Evolutionary conservation across 495 filamentous ascomycete genomes (phyloP).

Genomic region (Xylaria acuta): DNA sequence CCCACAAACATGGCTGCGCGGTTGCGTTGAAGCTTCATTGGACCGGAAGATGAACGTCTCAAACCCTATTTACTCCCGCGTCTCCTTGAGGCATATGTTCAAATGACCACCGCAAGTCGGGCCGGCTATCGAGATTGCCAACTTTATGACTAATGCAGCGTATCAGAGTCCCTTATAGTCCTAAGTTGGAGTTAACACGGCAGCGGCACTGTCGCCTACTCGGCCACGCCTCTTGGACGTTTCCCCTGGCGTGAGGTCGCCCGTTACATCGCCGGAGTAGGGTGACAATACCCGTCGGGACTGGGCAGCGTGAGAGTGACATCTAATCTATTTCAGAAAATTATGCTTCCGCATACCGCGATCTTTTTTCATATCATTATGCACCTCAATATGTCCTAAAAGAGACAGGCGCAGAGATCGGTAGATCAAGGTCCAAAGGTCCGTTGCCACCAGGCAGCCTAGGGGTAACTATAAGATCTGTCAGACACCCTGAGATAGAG

Average conservation of each 20-base stretch:
- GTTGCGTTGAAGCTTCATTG: slow-evolving; percentile 20
- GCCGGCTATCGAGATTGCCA: slow-evolving; percentile 20
- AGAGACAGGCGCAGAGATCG: slow-evolving; percentile 13
- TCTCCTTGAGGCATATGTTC: not conserved
- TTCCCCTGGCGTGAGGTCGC: not conserved
- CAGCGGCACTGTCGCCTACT: not conserved
- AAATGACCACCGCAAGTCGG: slow-evolving; percentile 15
- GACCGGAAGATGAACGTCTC: slow-evolving; percentile 12
- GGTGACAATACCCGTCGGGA: slow-evolving; percentile 36
- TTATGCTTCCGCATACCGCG: slow-evolving; percentile 24
- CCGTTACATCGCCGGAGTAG: slow-evolving; percentile 18
- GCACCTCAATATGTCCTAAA: slow-evolving; percentile 34
- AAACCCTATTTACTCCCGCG: not conserved
- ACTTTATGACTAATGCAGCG: not conserved
- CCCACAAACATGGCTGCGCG: slow-evolving; percentile 4
- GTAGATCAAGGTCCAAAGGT: slow-evolving; percentile 9
- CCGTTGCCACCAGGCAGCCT: slow-evolving; percentile 23
- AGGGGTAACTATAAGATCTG: slow-evolving; percentile 28
- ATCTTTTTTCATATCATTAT: slow-evolving; percentile 29
- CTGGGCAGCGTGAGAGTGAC: slow-evolving; percentile 26
- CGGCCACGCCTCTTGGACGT: not conserved
- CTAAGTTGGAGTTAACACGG: slow-evolving; percentile 2
- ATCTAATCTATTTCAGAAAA: slow-evolving; percentile 37
- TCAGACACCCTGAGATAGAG: not conserved
- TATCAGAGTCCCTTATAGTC: not conserved